Conservation (phyloP, 257 asterid genomes). For the Przewalskia tangutica region DNA sequence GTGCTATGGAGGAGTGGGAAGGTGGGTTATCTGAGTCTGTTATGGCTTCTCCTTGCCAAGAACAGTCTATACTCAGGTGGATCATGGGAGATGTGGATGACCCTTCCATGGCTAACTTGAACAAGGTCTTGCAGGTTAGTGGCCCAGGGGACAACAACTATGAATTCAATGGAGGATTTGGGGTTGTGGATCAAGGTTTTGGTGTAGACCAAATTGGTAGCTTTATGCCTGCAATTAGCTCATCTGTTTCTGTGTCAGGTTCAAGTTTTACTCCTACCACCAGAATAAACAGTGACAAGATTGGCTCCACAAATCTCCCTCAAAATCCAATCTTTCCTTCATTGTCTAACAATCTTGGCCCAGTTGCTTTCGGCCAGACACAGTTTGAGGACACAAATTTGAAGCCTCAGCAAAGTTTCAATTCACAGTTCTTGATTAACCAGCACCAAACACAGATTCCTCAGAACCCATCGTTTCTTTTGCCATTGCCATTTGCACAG, state of each 20-base stretch:
- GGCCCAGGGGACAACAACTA: slow-evolving; percentile 33
- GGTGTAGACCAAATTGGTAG: slow-evolving; percentile 30
- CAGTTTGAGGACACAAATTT: slow-evolving; percentile 43
- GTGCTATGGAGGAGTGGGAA: slow-evolving; percentile 86
- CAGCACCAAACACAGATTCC: slow-evolving; percentile 56
- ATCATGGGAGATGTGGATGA: slow-evolving; percentile 93
- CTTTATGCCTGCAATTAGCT: slow-evolving; percentile 25
- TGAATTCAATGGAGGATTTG: slow-evolving; percentile 46
- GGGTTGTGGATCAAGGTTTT: slow-evolving; percentile 64
- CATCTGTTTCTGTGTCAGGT: slow-evolving; percentile 18
- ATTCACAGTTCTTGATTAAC: slow-evolving; percentile 45
- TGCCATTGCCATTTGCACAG: slow-evolving; percentile 42
- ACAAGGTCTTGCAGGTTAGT: slow-evolving; percentile 45
- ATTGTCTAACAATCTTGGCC: slow-evolving; percentile 27
- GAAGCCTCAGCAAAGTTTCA: slow-evolving; percentile 41
- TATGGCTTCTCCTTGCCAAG: slow-evolving; percentile 60
- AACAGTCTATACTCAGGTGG: slow-evolving; percentile 67
- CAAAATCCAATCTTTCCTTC: slow-evolving; percentile 30
- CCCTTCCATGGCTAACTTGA: slow-evolving; percentile 54
- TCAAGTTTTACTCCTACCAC: slow-evolving; percentile 23
- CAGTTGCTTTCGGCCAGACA: slow-evolving; percentile 26
- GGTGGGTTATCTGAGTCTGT: slow-evolving; percentile 61
- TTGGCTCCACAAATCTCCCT: slow-evolving; percentile 20
- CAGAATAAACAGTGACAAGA: slow-evolving; percentile 26
- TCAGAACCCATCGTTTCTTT: slow-evolving; percentile 48